Evolutionary conservation across 2,329 filamentous ascomycete genomes (phyloP).

Genomic region (Paecilomyces formosus): DNA sequence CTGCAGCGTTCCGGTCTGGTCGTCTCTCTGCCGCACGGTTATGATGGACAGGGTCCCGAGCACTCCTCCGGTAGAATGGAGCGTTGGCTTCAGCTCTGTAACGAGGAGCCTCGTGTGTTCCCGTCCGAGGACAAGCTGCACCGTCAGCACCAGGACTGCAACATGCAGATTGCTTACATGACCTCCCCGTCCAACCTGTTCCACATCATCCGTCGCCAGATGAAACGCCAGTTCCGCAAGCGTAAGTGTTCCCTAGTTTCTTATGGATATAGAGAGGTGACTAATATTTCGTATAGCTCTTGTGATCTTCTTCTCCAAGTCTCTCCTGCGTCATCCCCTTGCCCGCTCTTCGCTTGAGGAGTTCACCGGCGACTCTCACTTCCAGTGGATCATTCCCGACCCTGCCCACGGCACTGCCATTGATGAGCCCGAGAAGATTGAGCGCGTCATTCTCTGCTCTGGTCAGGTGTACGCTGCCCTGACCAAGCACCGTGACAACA

Average conservation of each 20-base stretch:
- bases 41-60: conserved; percentile 96
- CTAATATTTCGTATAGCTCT: conserved; percentile 52
- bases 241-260: conserved; percentile 52
- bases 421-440: conserved; percentile 74
- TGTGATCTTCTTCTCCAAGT: conserved; percentile 97
- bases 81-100: conserved; percentile 92
- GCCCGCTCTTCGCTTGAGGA: conserved; percentile 85
- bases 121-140: conserved; percentile 81
- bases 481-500: conserved; percentile 80
- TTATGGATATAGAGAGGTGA: neutral
- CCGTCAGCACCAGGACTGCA: conserved; percentile 98
- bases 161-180: conserved; percentile 97
- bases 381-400: conserved; percentile 94
- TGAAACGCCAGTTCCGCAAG: conserved; percentile 99
- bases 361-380: conserved; percentile 84
- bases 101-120: conserved; percentile 94
- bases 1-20: conserved; percentile 95
- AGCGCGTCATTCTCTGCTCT: conserved; percentile 88
- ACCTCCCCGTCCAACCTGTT: conserved; percentile 95
- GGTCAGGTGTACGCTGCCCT: conserved; percentile 91
- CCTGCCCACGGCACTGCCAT: conserved; percentile 72
- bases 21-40: conserved; percentile 93
- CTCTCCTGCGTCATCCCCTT: conserved; percentile 85
- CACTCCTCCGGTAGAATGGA: conserved; percentile 97
- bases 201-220: conserved; percentile 92